Base-by-base conservation (phyloP, 306 rosid genomes). In the Vachellia pachyceras region DNA sequence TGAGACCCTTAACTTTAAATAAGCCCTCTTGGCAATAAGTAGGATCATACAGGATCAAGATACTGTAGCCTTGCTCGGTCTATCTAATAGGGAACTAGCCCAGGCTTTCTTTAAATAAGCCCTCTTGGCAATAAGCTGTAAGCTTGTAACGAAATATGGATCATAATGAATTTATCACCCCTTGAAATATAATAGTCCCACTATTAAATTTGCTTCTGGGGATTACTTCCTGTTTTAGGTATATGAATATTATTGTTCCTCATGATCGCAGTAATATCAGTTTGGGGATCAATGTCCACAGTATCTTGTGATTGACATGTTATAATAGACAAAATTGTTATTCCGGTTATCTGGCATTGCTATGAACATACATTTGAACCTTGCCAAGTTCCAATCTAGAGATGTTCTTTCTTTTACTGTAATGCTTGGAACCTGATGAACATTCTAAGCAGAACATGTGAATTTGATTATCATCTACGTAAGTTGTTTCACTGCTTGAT, bases 81-180 rank as follows among this genome's bases (percentile, higher is more conserved):
- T 75, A 29, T 85, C 68, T 81, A 58, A 65, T 90, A 63, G 78
- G 77, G 84, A 79, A 41, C 52, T 68, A 68, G 52, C 73, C 85
- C 87, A 72, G 83, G 12, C 22, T 87, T 85, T 90, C 85, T 87
- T 86, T 86, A 83, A 92, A 88, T 90, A 94, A 88, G 86, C 80
- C 80, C 73, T 23, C 73, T 50, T 77, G 87, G 88, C 40, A 87
- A 90, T 87, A 89, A 91, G 76, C 76, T 89, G 86, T 80, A 84
- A 85, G 87, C 77, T 78, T 87, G 84, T 82, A 81, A 22, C 42
- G 84, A 80, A 77, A 76, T 75, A 73, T 72, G 57, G 64, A 85
- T 85, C 86, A 85, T 87, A 87, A 83, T 85, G 82, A 73, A 77
- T 84, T 89, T 85, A 83, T 83, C 85, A 82, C 84, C 89, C 84